Base-by-base conservation (phyloP, 805 yeast genomes). In the Priceomyces haplophilus region DNA sequence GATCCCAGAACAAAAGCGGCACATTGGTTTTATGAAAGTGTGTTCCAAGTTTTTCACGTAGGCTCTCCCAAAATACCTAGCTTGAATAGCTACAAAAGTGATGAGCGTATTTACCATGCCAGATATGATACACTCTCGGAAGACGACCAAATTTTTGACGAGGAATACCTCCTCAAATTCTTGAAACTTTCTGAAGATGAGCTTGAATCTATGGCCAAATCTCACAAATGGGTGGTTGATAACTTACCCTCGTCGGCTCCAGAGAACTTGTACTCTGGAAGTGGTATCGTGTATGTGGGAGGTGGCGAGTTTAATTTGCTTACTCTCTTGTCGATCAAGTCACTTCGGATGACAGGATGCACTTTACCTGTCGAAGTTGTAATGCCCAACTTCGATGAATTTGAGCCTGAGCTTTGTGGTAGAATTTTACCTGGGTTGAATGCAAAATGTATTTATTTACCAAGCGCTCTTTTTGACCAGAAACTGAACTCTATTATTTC, bases 241-340 rank as follows among this genome's bases (percentile, higher is more conserved):
- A 64, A 61, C 24, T 54, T 83, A 16, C 57, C 85, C 3, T 80
- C 56, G 1, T 24, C 31, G 3, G 63, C 71, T 4, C 74, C 74
- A 1, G 41, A 50, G 6, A 59, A 60, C 8, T 51, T 69, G n/a
- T 69, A 69, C 47, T 39, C 54, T 18, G 69, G 83, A 1, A 66
- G 74, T 43, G 87, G 83, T 7, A 72, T 83, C 15, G 91, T 78
- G 20, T 80, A 72, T 53, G 89, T 86, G 21, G 95, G 91, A 27
- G 95, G 95, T 34, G 93, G 90, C 3, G 77, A 76, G 51, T 85
- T 80, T 61, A 80, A 85, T 47, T 83, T 91, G 75, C 71, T 83
- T 52, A 79, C 88, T 3, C 64, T 85, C 31, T 65, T 85, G 18
- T 79, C 87, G 7, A 75, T 88, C 42, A 76, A 76, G 52, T 73